These are phyloP conservation scores for Fraxinus quadrangulata DNA, from an alignment of 257 asterid genomes.

Conservation along the genomic window DNA sequence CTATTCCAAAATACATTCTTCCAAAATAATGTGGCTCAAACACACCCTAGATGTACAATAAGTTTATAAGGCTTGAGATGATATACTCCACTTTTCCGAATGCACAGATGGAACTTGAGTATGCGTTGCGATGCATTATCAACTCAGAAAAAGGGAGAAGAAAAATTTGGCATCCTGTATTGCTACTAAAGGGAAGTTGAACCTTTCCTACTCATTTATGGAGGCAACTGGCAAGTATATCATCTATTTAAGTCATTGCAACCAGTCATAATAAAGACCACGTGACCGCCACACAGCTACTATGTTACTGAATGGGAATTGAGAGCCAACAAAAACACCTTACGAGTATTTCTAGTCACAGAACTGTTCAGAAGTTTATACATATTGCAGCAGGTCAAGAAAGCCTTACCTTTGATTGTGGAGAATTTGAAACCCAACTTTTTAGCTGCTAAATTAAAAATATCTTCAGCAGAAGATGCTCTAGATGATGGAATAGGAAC, in stretches of 20 bases:
- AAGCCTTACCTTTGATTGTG: slow-evolving; percentile 56
- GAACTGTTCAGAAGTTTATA: neutral
- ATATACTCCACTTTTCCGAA: neutral
- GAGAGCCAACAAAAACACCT: neutral
- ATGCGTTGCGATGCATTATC: neutral
- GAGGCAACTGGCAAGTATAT: neutral
- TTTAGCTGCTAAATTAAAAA: slow-evolving; percentile 85
- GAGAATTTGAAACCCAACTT: slow-evolving; percentile 77
- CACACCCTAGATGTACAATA: neutral
- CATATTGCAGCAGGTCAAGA: slow-evolving; percentile 1
- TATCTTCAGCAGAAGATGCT: slow-evolving; percentile 66
- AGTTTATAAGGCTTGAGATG: neutral
- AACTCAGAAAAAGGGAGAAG: slow-evolving; percentile 7
- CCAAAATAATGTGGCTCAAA: no score
- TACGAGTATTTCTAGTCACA: slow-evolving; percentile 2
- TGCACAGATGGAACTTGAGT: neutral
- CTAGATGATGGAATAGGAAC: slow-evolving; percentile 80
- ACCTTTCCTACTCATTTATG: slow-evolving; percentile 1
- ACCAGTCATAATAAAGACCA: neutral
- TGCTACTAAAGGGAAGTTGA: slow-evolving; percentile 7
- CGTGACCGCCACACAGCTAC: neutral
- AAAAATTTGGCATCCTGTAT: slow-evolving; percentile 3
- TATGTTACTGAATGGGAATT: neutral
- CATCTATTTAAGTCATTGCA: neutral
- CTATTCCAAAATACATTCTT: no score